A percentile compares a stretch with the other conserved stretches of the same genome.
Evolutionary conservation across 345 rosid genomes (phyloP).

Genomic region (Salix suchowensis): DNA sequence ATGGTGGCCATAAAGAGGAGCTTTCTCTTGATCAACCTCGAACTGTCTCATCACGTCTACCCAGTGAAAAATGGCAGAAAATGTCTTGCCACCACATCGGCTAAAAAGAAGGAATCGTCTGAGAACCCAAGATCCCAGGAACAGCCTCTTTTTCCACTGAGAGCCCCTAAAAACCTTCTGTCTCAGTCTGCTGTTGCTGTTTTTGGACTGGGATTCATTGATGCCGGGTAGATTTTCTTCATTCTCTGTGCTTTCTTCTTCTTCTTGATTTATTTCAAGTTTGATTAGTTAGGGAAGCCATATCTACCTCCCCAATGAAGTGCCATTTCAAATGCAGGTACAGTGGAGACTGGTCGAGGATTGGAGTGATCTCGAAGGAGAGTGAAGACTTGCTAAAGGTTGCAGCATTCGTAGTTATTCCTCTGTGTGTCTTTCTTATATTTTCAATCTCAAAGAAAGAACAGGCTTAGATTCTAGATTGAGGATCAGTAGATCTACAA

Average conservation of each 20-base stretch:
- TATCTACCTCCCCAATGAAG: background rate
- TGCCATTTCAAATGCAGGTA: conserved; percentile 37
- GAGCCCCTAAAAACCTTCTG: conserved; percentile 13
- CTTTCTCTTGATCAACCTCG: conserved; percentile 17
- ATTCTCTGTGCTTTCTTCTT: too few relatives aligned
- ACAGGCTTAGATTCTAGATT: conserved; percentile 6
- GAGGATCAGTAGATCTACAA: too few relatives aligned
- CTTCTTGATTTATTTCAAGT: background rate
- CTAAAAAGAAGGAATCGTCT: conserved; percentile 34
- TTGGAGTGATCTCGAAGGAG: conserved; percentile 70
- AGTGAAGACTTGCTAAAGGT: conserved; percentile 58
- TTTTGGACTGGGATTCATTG: conserved; percentile 64
- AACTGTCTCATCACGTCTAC: background rate
- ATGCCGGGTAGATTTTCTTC: conserved; percentile 56
- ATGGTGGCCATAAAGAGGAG: conserved; percentile 28
- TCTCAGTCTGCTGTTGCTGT: conserved; percentile 43
- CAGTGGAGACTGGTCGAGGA: conserved; percentile 95
- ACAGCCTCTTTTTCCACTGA: background rate
- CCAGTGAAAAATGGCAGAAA: conserved; percentile 14
- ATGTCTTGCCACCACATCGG: conserved; percentile 4
- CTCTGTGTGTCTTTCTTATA: conserved; percentile 52
- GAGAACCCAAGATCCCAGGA: conserved; percentile 17
- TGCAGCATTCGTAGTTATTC: conserved; percentile 65
- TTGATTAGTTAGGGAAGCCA: background rate
- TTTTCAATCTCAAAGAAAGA: conserved; percentile 40